phyloP scores from a whole-genome alignment of 768 basidiomycete genomes.

The Pholiota molesta region DNA sequence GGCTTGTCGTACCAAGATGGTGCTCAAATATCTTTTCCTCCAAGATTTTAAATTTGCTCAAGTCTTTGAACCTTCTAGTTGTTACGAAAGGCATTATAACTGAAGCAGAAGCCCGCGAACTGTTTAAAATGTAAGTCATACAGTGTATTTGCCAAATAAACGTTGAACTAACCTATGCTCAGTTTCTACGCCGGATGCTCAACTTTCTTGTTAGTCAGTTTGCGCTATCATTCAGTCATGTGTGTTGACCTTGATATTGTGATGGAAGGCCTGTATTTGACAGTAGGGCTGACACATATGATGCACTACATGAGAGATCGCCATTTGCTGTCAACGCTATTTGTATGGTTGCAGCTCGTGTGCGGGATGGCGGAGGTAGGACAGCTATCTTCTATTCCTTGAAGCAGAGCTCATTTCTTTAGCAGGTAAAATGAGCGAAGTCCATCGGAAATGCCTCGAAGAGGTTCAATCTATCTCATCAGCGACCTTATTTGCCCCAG shows the following conservation, averaged over 20 bases:
- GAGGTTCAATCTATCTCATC: constrained; percentile 87
- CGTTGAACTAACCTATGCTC: neutral
- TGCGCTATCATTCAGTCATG: neutral
- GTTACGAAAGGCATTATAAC: constrained; percentile 83
- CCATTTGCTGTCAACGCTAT: constrained; percentile 94
- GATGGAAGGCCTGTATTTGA: constrained; percentile 76
- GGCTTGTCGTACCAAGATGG: constrained; percentile 79
- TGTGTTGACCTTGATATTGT: neutral
- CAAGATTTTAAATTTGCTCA: constrained; percentile 9
- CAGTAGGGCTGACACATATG: constrained; percentile 79
- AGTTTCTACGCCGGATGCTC: constrained; percentile 96
- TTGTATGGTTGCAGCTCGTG: constrained; percentile 90
- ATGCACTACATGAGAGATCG: constrained; percentile 83
- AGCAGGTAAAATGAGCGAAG: constrained; percentile 73
- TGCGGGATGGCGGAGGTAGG: constrained; percentile 88
- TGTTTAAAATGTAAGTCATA: constrained; percentile 77
- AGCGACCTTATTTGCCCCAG: constrained; percentile 86
- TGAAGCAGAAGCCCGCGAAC: constrained; percentile 81
- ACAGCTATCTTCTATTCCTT: neutral
- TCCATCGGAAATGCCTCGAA: constrained; percentile 71
- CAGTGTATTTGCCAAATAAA: neutral
- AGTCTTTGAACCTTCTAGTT: constrained; percentile 44
- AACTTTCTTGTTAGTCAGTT: constrained; percentile 31
- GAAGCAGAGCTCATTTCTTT: constrained; percentile 16
- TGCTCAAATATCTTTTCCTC: constrained; percentile 26